Conservation (phyloP, 345 rosid genomes). For the Diplotaxis tenuifolia region DNA sequence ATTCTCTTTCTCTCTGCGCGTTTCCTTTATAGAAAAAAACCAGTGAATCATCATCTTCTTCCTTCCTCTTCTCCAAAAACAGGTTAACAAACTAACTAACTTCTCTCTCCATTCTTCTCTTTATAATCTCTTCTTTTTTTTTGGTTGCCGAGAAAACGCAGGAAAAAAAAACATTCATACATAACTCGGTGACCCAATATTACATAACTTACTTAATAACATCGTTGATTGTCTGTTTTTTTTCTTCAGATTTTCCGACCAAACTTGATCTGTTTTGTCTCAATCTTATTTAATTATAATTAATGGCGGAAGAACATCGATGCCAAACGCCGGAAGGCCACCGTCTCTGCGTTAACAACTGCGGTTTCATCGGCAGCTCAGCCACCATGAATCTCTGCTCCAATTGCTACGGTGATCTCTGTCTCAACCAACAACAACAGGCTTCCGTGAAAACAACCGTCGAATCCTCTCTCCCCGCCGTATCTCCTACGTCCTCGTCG, state of each 20-base stretch:
- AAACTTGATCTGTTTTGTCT: background rate
- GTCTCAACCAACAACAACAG: conserved; percentile 43
- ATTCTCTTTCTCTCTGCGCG: conserved; percentile 13
- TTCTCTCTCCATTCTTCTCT: conserved; percentile 4
- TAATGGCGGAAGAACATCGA: conserved; percentile 57
- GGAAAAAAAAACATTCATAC: background rate
- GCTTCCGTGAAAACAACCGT: conserved; percentile 43
- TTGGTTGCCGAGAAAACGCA: conserved; percentile 37
- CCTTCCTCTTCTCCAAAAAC: conserved; percentile 9
- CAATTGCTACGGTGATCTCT: conserved; percentile 49
- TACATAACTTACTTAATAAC: background rate
- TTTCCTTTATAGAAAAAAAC: conserved; percentile 9
- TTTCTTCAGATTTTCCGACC: conserved; percentile 10
- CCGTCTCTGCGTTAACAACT: conserved; percentile 52
- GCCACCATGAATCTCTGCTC: conserved; percentile 59
- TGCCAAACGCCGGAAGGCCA: conserved; percentile 52
- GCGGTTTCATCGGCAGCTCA: conserved; percentile 53
- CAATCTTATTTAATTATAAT: background rate
- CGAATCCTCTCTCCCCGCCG: conserved; percentile 42
- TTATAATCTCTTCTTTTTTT: background rate
- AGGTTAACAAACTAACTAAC: conserved; percentile 21
- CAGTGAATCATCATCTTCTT: conserved; percentile 11
- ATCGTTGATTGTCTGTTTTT: background rate
- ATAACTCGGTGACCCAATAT: conserved; percentile 21
- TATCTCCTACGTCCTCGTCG: conserved; percentile 29